Evolutionary conservation across 2,329 filamentous ascomycete genomes (phyloP), one percentile per base, ranked within the genome.

Genomic region (Talaromyces atroroseus): DNA sequence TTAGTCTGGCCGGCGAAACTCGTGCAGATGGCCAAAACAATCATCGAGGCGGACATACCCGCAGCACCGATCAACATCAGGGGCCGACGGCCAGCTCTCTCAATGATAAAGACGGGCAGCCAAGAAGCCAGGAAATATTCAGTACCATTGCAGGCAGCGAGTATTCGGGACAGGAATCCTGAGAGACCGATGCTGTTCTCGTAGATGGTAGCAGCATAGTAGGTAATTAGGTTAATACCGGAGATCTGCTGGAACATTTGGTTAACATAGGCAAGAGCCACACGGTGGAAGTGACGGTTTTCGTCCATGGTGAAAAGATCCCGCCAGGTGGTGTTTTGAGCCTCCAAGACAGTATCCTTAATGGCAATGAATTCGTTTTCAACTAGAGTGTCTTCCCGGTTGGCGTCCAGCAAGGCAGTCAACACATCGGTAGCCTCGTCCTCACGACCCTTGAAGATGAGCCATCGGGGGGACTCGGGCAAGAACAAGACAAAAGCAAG

Each of bases 21-120:
- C 26, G 65, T 72, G n/a, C 63, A 67, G 32, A 75, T 65, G 5
- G 76, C 73, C 3, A 80, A 66, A 23, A 89, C 78, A 2, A 84
- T 80, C 87, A 90, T 89, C 52, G 82, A 83, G 1, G 79, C 66
- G 38, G 82, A 83, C 75, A 86, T 84, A 0, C 84, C 84, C 34
- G 81, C 72, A 0, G 83, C 82, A 53, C 87, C 87, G 60, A 89
- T 82, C 18, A 90, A 72, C 85, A 91, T 90, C 59, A 90, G 79
- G 65, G 82, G 81, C 18, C 87, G 80, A 26, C 88, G 74, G 14
- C 78, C 78, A 52, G 79, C 68, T 51, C 71, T 74, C 61, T 81
- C 78, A 57, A 80, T 75, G 11, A 75, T 74, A 59, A 79, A 78
- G 32, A 81, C 72, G 2, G 78, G 73, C 23, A 81, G 65, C 66